Evolutionary conservation across 495 filamentous ascomycete species (phyloP).

Genomic region (Choiromyces venosus): DNA sequence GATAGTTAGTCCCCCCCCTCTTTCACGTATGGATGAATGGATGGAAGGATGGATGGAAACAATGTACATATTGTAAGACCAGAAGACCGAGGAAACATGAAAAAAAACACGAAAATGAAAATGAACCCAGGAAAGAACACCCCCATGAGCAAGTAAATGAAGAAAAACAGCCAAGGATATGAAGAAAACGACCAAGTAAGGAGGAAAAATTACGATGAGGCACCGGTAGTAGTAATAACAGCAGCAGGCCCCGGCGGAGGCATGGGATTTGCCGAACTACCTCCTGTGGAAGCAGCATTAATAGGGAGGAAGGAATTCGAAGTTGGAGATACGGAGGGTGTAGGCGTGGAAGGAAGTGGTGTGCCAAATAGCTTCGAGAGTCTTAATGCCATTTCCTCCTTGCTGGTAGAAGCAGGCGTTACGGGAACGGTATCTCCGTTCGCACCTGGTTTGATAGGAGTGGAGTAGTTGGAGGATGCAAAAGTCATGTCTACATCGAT

Average conservation of each 20-base stretch:
- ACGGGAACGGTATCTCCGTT: conserved; percentile 18
- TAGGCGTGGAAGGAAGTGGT: conserved; percentile 12
- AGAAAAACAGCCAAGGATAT: not conserved
- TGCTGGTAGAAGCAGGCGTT: conserved; percentile 11
- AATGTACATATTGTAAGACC: not conserved
- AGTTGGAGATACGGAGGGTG: conserved; percentile 25
- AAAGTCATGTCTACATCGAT: conserved; percentile 33
- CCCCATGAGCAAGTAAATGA: not conserved
- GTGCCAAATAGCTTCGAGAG: conserved; percentile 27
- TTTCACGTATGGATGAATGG: not conserved
- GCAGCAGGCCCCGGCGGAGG: not conserved
- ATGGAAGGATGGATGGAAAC: not conserved
- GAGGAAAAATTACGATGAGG: not conserved
- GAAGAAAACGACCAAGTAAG: not conserved
- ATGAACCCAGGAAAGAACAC: conserved; percentile 1
- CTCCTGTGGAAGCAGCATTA: not conserved
- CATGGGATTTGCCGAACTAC: not conserved
- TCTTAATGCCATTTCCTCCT: conserved; percentile 32
- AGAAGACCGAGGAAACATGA: not conserved
- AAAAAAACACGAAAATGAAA: not conserved
- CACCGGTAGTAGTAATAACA: not conserved
- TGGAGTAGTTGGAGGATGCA: conserved; percentile 20
- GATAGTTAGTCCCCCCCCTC: too few species aligned
- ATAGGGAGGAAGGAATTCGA: conserved; percentile 9
- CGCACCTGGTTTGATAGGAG: conserved; percentile 19